Conservation (phyloP, 805 yeast genomes). For the Myxozyma udenii region DNA sequence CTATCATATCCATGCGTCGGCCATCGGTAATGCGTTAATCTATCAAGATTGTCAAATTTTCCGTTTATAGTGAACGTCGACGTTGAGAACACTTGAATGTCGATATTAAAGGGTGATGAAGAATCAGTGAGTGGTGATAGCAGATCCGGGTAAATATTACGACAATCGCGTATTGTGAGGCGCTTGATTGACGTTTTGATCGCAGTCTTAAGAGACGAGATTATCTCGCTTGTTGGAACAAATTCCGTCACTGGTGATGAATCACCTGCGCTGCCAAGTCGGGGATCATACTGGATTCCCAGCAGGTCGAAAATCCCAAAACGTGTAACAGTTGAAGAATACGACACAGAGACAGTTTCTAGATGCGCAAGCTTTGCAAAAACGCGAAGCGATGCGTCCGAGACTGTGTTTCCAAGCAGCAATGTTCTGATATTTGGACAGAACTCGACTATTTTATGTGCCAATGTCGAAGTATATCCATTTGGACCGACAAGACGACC, state of each 20-base stretch:
- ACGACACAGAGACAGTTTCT: slow-evolving; percentile 1
- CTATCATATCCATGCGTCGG: slow-evolving; percentile 17
- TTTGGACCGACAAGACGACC: background rate
- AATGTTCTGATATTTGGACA: slow-evolving; percentile 11
- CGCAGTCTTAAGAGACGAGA: background rate
- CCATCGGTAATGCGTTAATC: slow-evolving; percentile 15
- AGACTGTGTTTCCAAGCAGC: slow-evolving; percentile 14
- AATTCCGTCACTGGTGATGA: background rate
- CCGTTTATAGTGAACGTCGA: slow-evolving; percentile 17
- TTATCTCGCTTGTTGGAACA: slow-evolving; percentile 8
- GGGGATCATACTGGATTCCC: slow-evolving; percentile 6
- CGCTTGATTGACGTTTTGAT: background rate
- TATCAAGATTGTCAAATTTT: slow-evolving; percentile 6
- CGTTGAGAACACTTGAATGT: slow-evolving; percentile 6
- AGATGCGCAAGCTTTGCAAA: slow-evolving; percentile 4
- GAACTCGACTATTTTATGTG: slow-evolving; percentile 7
- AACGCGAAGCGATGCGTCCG: slow-evolving; percentile 8
- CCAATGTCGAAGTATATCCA: slow-evolving; percentile 1
- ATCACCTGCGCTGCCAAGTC: background rate
- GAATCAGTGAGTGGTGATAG: slow-evolving; percentile 5
- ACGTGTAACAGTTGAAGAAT: slow-evolving; percentile 12
- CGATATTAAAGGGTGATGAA: slow-evolving; percentile 2
- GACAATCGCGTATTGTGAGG: slow-evolving; percentile 12
- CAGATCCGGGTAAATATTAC: slow-evolving; percentile 9
- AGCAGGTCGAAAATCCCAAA: slow-evolving; percentile 13